Evolutionary conservation across 2,329 filamentous ascomycete genomes (phyloP).

Genomic region (Metarhizium rileyi): DNA sequence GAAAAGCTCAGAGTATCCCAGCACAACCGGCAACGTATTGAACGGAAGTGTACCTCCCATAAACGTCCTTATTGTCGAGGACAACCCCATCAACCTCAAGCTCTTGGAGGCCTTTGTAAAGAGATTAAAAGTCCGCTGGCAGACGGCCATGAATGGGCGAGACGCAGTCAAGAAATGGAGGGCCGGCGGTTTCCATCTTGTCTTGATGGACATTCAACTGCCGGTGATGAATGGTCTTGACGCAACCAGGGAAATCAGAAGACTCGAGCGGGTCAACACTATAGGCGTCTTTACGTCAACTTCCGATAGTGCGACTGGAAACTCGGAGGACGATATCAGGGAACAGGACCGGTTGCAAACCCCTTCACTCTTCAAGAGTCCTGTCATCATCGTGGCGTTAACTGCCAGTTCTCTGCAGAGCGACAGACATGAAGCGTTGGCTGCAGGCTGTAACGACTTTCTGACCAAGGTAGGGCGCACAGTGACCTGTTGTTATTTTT

Average conservation of each 20-base stretch:
- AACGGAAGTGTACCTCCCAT: slow-evolving; percentile 86
- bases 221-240: slow-evolving; percentile 94
- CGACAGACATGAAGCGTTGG: slow-evolving; percentile 87
- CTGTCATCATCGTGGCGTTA: slow-evolving; percentile 93
- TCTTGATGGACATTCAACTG: slow-evolving; percentile 97
- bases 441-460: slow-evolving; percentile 96
- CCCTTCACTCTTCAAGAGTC: slow-evolving; percentile 75
- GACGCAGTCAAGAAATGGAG: slow-evolving; percentile 94
- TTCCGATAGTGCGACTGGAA: slow-evolving; percentile 40
- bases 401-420: slow-evolving; percentile 92
- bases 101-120: slow-evolving; percentile 95
- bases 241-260: slow-evolving; percentile 86
- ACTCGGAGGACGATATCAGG: slow-evolving; percentile 36
- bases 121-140: slow-evolving; percentile 88
- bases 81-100: slow-evolving; percentile 95
- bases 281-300: slow-evolving; percentile 84
- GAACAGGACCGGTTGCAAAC: slow-evolving; percentile 63
- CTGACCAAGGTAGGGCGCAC: slow-evolving; percentile 69
- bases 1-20: slow-evolving; percentile 36
- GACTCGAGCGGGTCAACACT: slow-evolving; percentile 80
- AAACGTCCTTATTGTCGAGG: slow-evolving; percentile 94
- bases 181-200: slow-evolving; percentile 83
- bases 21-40: slow-evolving; percentile 50
- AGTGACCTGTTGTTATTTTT: background rate
- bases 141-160: slow-evolving; percentile 90